Evolutionary conservation across 129 eudicot genomes (phyloP), one percentile per base, ranked within the genome.

Genomic region (Chrysanthemum lavandulifolium): DNA sequence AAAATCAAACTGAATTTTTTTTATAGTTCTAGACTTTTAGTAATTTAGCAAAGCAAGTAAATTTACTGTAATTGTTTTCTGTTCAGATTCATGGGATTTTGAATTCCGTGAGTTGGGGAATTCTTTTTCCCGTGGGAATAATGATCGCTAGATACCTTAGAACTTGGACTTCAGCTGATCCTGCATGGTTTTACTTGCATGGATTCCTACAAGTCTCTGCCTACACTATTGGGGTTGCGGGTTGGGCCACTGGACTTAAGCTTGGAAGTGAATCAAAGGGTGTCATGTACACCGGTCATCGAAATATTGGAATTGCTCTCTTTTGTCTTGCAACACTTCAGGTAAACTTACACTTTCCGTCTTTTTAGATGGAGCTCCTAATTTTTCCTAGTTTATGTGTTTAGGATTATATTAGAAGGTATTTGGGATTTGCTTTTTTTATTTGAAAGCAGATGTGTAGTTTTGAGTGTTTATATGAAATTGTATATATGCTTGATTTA

Each of bases 111-210:
- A 89, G 98, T 69, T 89, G 96, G 95, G 96, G 95, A 21, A 57
- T 85, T 47, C 57, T 92, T 81, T 81, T 92, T 72, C 96, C 96
- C 0, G 6, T 80, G 25, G 96, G 98, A 50, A 77, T 79, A 50
- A 82, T 92, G 76, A 78, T 83, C 0, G 91, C 95, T 13, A 63
- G 98, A 71, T 89, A 87, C 78, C 21, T 92, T 65, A 85, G 85
- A 76, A 57, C 75, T 12, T 86, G 83, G 29, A 79, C 85, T 3
- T 75, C 81, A 10, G 91, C 91, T 1, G 96, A 87, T 78, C 96
- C 98, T 19, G 79, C 90, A 29, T 92, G 98, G 96, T 92, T 92
- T 84, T 92, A 92, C 74, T 75, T 87, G 14, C 96, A 92, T 68
- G 81, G 76, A 18, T 79, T 71, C 60, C 87, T 87, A 82, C 98